These are phyloP conservation scores for Adansonia digitata DNA, from an alignment of 345 rosid genomes.

Conservation along the genomic window DNA sequence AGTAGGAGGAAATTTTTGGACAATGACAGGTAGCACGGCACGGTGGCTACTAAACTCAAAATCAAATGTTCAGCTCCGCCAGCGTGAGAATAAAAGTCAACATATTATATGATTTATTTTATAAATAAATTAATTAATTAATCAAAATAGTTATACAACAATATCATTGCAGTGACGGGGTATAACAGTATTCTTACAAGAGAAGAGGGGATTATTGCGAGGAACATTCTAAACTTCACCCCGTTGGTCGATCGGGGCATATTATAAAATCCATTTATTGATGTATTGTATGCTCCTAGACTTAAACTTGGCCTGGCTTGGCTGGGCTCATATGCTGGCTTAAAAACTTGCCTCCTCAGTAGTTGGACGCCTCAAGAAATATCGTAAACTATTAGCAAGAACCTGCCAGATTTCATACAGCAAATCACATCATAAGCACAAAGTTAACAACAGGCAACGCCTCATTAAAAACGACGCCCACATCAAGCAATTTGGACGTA, in stretches of 20 bases:
- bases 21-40: too few species aligned
- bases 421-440: not conserved
- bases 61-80: too few species aligned
- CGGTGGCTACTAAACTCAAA: too few species aligned
- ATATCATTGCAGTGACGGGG: not conserved
- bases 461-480: not conserved
- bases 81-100: too few species aligned
- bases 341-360: slow-evolving; percentile 75
- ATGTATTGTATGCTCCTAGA: slow-evolving; percentile 10
- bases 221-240: not conserved
- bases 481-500: not conserved
- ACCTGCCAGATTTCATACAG: slow-evolving; percentile 40
- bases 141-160: not conserved
- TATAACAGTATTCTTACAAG: not conserved
- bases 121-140: too few species aligned
- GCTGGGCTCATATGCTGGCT: slow-evolving; percentile 28
- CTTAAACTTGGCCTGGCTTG: not conserved
- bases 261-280: not conserved
- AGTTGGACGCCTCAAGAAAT: slow-evolving; percentile 80
- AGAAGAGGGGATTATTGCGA: not conserved
- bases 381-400: slow-evolving; percentile 64
- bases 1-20: too few species aligned
- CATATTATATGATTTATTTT: too few species aligned
- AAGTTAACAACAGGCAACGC: too few species aligned
- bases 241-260: not conserved